Base-by-base conservation (phyloP, 495 filamentous ascomycete species). In the Pseudomonodictys pantanalensis region DNA sequence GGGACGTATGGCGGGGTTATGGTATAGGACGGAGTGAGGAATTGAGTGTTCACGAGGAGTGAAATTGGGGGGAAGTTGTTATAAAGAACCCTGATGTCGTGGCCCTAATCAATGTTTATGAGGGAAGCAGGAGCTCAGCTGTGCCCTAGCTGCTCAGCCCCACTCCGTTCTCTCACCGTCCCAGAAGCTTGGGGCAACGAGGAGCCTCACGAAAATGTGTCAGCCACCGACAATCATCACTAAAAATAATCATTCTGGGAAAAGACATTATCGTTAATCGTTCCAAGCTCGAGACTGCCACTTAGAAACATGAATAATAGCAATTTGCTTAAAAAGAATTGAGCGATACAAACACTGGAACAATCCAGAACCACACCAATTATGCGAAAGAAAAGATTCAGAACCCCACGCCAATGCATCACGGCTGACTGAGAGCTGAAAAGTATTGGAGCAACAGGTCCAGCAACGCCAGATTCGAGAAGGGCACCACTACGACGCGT, bases 231-330 rank as follows among this genome's bases (percentile, higher is more conserved):
- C 49, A 52, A 64, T 45, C 23, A 38, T 61, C 47, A 49, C 62
- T 61, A 65, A 57, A 60, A 60, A 65, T 65, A 65, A 42, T n/a
- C 29, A 56, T 9, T 2, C 7, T n/a, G 15, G 12, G 30, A 10
- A n/a, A n/a, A 35, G 28, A 33, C 46, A 32, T 35, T 35, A 30
- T n/a, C 25, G 9, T 18, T 29, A 17, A 52, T 29, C 24, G 24
- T 5, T 33, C 38, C 28, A 49, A 23, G 6, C 29, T 52, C 22
- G n/a, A n/a, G n/a, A n/a, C n/a, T n/a, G n/a, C n/a, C n/a, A n/a
- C n/a, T n/a, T n/a, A n/a, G n/a, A n/a, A n/a, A n/a, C n/a, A n/a
- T n/a, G n/a, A n/a, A n/a, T n/a, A n/a, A n/a, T n/a, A n/a, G n/a
- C n/a, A n/a, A n/a, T n/a, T n/a, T n/a, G n/a, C n/a, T n/a, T n/a